Evolutionary conservation across 2,329 filamentous ascomycete species (phyloP).

Genomic region (Pleurostoma richardsiae): DNA sequence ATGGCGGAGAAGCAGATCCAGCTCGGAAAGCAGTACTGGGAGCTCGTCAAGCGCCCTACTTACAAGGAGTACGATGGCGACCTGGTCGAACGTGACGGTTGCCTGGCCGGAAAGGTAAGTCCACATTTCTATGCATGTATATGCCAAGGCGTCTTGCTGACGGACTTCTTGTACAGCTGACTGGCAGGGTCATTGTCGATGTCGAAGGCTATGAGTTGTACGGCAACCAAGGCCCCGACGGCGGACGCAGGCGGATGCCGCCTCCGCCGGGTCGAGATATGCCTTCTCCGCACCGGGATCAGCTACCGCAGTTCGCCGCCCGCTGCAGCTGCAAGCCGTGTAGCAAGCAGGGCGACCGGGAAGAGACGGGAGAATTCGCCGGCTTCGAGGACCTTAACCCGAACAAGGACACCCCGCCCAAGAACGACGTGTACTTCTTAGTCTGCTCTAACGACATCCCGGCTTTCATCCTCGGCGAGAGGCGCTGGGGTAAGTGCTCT

Average conservation of each 20-base stretch:
- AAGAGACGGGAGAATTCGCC: conserved; percentile 24
- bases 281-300: conserved; percentile 16
- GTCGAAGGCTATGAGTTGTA: conserved; percentile 33
- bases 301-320: conserved; percentile 33
- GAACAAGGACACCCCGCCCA: conserved; percentile 25
- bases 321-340: conserved; percentile 37
- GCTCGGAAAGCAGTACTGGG: conserved; percentile 41
- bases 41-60: conserved; percentile 35
- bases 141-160: too few species aligned
- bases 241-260: conserved; percentile 5
- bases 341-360: conserved; percentile 10
- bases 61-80: conserved; percentile 42
- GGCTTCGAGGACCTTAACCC: conserved; percentile 36
- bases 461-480: conserved; percentile 38
- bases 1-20: conserved; percentile 30
- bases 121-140: too few species aligned
- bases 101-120: conserved; percentile 15
- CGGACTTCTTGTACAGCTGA: conserved; percentile 16
- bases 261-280: neutral
- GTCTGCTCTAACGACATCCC: conserved; percentile 37
- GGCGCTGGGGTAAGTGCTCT: conserved; percentile 30
- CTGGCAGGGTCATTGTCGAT: conserved; percentile 36
- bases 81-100: conserved; percentile 23
- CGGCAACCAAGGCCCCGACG: conserved; percentile 18
- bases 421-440: conserved; percentile 36